Evolutionary conservation across 768 basidiomycete genomes (phyloP), one percentile per base, ranked within the genome.

Genomic region (Pulveroboletus frians): DNA sequence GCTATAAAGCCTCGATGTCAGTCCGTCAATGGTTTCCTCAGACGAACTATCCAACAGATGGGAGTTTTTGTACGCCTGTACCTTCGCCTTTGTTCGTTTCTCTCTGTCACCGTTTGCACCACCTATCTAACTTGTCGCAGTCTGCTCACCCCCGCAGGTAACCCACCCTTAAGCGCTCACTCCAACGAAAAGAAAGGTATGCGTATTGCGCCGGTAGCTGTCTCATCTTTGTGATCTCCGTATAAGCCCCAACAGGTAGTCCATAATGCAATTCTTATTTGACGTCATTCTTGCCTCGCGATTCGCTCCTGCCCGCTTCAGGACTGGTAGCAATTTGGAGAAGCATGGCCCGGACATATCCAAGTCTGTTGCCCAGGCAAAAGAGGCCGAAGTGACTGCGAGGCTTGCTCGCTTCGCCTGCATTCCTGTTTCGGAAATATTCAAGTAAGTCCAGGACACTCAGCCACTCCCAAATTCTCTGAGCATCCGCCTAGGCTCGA

Each of bases 1-100:
- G 31, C 31, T 58, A 64, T 61, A 65, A 64, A 62, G 21, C 43
- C 48, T 46, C 18, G 35, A 39, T 20, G 37, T n/a, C n/a, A 30
- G 3, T 29, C 14, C 20, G 1, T 37, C 8, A 1, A 13, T n/a
- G 0, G 4, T 46, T 49, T 42, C 54, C 47, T 49, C 64, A 62
- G 51, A 55, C 49, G 47, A 55, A 32, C 47, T 61, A 56, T 62
- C 64, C 64, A 66, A 64, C 64, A 66, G 62, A 65, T 65, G 64
- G 64, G 64, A 65, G 48, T 56, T 57, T 64, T 62, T 50, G 62
- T 51, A 41, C 64, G 59, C 59, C 47, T 55, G 20, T 64, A 66
- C 57, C 49, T 53, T 50, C 59, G 57, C 36, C 62, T 62, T 53
- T 52, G 64, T 65, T 47, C 51, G 64, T 66, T 10, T 6, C 10